Evolutionary conservation across 208 protist genomes (phyloP), one percentile per base, ranked within the genome.

Genomic region (Leishmania amazonensis): DNA sequence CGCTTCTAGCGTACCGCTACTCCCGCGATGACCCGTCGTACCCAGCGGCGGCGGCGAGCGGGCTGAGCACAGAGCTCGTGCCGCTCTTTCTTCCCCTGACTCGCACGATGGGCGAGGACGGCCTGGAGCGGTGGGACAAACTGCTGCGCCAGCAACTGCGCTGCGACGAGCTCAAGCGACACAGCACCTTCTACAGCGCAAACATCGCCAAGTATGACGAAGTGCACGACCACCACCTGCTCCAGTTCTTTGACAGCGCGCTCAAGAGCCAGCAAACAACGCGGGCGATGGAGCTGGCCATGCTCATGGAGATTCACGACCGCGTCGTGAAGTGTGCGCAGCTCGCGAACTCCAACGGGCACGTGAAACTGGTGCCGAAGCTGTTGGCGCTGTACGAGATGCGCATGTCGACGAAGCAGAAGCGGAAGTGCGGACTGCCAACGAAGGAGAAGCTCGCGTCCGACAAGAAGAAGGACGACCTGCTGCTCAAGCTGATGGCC

Each of bases 241-340:
- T 95, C n/a, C 88, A 94, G 73, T 87, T 95, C 58, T 97, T 97
- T 76, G 78, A 84, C n/a, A 72, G 21, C 40, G 93, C 94, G 28
- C 77, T 96, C 24, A 83, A 88, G 62, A 87, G 84, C 64, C 93
- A 96, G 80, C 90, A 95, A 64, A 94, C 89, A 35, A 91, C 90
- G 13, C 89, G 93, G 49, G 94, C 94, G 31, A 49, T 96, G 24
- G 94, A 97, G 78, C 80, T 97, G 58, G 94, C 94, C 15, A 94
- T 88, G 76, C 81, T 87, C 80, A 86, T 97, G 84, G 91, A 97
- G 82, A 86, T 96, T 47, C 89, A 93, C 64, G 94, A 97, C 82
- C 93, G 92, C 64, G 81, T 97, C 45, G 88, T 94, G 79, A 75
- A 78, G 67, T 96, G 92, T 76, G 93, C 92, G 38, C 81, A 89